Evolutionary conservation across 2,329 filamentous ascomycete genomes (phyloP).

Genomic region (Fusarium longipes): DNA sequence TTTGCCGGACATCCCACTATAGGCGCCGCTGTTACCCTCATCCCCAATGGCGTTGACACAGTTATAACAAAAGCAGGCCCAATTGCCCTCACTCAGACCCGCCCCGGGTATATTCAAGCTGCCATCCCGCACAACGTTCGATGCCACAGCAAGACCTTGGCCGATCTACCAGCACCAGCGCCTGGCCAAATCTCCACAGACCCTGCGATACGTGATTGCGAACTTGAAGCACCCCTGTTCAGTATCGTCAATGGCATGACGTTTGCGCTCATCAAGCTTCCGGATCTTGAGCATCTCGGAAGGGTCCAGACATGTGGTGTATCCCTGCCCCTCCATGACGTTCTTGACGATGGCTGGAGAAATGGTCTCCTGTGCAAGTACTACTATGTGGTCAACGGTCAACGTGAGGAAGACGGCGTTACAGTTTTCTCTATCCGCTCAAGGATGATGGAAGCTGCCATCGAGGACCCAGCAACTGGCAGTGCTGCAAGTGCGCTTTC

Average conservation of each 20-base stretch:
- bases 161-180: constrained; percentile 44
- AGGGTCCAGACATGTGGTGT: constrained; percentile 50
- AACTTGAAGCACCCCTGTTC: constrained; percentile 61
- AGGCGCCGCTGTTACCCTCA: constrained; percentile 64
- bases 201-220: constrained; percentile 49
- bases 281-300: constrained; percentile 68
- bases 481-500: constrained; percentile 69
- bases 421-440: constrained; percentile 59
- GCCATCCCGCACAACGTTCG: constrained; percentile 75
- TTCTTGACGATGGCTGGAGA: constrained; percentile 68
- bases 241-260: constrained; percentile 80
- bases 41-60: constrained; percentile 53
- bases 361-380: constrained; percentile 65
- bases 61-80: constrained; percentile 68
- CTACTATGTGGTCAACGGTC: constrained; percentile 65
- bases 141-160: constrained; percentile 62
- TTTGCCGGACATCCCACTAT: constrained; percentile 73
- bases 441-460: constrained; percentile 66
- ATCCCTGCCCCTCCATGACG: constrained; percentile 48
- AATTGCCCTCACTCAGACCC: constrained; percentile 57
- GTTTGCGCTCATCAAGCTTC: constrained; percentile 74
- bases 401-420: constrained; percentile 45
- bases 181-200: constrained; percentile 47
- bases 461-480: constrained; percentile 72
- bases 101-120: constrained; percentile 65